Evolutionary conservation across 495 filamentous ascomycete species (phyloP), one percentile per base, ranked within the genome.

Genomic region (Aspergillus coremiiformis): DNA sequence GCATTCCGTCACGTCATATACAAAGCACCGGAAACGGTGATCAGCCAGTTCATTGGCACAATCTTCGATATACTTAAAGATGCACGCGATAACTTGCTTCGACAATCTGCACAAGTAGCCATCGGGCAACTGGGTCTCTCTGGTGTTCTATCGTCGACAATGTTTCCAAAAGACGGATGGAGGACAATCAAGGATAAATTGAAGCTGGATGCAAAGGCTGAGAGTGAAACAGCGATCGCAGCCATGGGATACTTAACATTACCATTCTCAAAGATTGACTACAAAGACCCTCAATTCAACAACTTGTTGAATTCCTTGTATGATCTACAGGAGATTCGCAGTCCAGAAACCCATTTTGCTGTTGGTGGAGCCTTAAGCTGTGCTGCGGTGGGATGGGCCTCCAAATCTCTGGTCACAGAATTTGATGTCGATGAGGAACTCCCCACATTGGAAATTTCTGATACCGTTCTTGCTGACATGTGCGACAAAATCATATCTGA

Each of bases 331-430:
- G 90, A 91, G 57, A 82, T 90, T 22, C 84, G 84, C 52, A 85
- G 90, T 47, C 81, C 87, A 0, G 90, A 96, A 60, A 75, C 87
- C 8, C 92, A 95, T 53, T 95, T 98, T 62, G 78, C 87, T 3
- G 81, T 92, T 10, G 93, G 93, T 9, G 90, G 94, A 60, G 90
- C 93, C 11, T 72, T 96, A 47, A 81, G 84, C 46, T 84, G 83
- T 54, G 79, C 85, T 35, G 81, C 86, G 37, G 81, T 78, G 22
- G 86, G 91, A 29, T 96, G 92, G 92, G 77, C 84, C 39, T 86
- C 83, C 9, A 80, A 76, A 48, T 76, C 82, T 4, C 57, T 86
- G 23, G 67, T 73, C 4, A 69, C 77, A n/a, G 76, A 79, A 27
- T 72, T 84, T 53, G 83, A 86, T 49, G 69, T 89, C n/a, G 78